Base-by-base conservation (phyloP, 2,329 filamentous ascomycete genomes). In the Didymella pinodella region DNA sequence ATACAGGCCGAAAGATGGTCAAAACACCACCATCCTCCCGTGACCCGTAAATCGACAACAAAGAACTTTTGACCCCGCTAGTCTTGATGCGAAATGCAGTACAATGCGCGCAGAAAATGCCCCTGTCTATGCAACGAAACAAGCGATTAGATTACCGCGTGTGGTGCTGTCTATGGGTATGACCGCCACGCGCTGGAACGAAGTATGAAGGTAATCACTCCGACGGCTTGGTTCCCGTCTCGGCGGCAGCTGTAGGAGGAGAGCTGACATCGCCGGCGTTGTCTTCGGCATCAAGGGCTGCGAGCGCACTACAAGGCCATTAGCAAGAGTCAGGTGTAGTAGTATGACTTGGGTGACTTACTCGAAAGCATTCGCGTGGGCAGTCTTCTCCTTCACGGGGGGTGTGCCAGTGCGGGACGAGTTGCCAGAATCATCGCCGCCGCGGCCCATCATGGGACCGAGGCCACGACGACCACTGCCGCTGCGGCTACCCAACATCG, bases 381-480 rank as follows among this genome's bases (percentile, higher is more conserved):
- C 90, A 59, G 87, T 89, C 72, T 84, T 83, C 69, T 85, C 83
- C 70, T 87, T 86, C 70, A 83, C 83, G 45, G 93, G 91, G 54
- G 93, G 93, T 48, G 94, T 98, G 70, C 91, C 92, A 55, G 92
- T 96, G 68, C 95, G 89, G 60, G 93, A 97, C 54, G 92, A 96
- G 67, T 89, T 87, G 69, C 88, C 91, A 62, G 93, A 97, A 69
- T 96, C 93, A 71, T 96, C 93, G 61, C 88, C 86, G 69, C 91
- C 88, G 34, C 56, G 56, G 67, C 86, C 86, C 65, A 93, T 82
- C 65, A 75, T 68, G 65, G 90, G 90, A 61, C 90, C 90, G 68
- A 95, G 85, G 66, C 82, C 83, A 75, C 89, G 88, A 67, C 92
- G 88, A 65, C 93, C 91, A 75, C 93, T 97, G 82, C 92, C 94